Conservation (phyloP, 2,329 filamentous ascomycete species). For the Pseudocercospora ulei region DNA sequence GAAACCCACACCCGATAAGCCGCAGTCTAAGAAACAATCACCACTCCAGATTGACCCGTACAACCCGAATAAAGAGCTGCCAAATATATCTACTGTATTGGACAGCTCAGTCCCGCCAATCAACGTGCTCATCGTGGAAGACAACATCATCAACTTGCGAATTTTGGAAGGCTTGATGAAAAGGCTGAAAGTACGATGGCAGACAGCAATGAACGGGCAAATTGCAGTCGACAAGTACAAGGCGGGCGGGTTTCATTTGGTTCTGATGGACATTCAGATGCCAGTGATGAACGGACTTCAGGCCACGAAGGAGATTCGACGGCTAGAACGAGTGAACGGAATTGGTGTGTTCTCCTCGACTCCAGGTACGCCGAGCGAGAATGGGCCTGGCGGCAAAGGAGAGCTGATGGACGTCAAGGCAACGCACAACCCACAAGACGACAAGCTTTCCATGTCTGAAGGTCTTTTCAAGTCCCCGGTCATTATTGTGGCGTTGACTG, state of each 20-base stretch:
- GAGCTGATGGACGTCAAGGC: conserved; percentile 34
- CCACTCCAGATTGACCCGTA: conserved; percentile 18
- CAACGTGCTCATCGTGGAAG: conserved; percentile 94
- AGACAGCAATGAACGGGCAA: conserved; percentile 89
- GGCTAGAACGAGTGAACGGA: conserved; percentile 78
- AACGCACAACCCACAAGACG: conserved; percentile 49
- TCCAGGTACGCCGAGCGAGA: conserved; percentile 38
- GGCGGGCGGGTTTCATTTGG: conserved; percentile 82
- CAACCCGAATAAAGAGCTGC: conserved; percentile 16
- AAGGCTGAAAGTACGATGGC: conserved; percentile 87
- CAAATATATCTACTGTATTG: conserved; percentile 43
- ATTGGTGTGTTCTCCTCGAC: conserved; percentile 70
- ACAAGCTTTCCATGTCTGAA: conserved; percentile 56
- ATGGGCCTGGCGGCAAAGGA: conserved; percentile 24
- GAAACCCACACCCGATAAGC: conserved; percentile 26
- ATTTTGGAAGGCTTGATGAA: conserved; percentile 94
- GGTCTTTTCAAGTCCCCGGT: conserved; percentile 84
- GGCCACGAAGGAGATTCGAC: conserved; percentile 85
- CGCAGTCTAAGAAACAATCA: conserved; percentile 13
- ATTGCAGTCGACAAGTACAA: conserved; percentile 93
- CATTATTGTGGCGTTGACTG: conserved; percentile 93
- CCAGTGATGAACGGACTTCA: conserved; percentile 94
- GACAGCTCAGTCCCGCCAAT: conserved; percentile 85
- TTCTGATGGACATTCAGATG: conserved; percentile 96
- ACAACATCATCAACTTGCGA: conserved; percentile 95